Percentiles rank a stretch among this genome's conserved stretches.
phyloP scores from a whole-genome alignment of 1,284 basidiomycete genomes.

The Ceratobasidium sp. region DNA sequence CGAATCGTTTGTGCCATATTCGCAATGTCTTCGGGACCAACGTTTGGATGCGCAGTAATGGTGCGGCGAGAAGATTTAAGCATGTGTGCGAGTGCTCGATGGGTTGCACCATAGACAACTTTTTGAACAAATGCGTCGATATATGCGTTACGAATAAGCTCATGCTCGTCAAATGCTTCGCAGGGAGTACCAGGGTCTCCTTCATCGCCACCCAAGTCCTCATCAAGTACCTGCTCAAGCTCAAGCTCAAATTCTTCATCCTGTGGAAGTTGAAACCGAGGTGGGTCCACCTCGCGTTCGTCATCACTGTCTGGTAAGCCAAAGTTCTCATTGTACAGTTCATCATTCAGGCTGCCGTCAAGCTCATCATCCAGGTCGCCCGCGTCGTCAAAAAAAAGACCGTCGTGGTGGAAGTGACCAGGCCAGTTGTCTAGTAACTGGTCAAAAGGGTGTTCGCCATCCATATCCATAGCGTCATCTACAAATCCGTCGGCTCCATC shows the following conservation, averaged over 20 bases:
- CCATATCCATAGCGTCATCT: not conserved
- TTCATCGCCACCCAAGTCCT: not conserved
- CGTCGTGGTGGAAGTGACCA: not conserved
- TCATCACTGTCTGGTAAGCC: not conserved
- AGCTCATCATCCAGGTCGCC: not conserved
- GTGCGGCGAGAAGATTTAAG: not conserved
- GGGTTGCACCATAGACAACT: conserved; percentile 4
- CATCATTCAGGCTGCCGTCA: not conserved
- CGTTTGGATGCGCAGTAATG: conserved; percentile 11
- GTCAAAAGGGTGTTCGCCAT: conserved; percentile 3
- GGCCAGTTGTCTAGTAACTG: not conserved
- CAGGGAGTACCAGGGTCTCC: not conserved
- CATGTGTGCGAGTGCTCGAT: not conserved
- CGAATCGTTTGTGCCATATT: conserved; percentile 19
- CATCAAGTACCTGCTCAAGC: not conserved
- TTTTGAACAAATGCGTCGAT: conserved; percentile 16
- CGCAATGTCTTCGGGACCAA: not conserved
- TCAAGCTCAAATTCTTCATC: conserved; percentile 1
- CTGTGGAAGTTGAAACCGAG: conserved; percentile 2
- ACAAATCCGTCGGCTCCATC: not conserved
- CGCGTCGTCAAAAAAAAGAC: not conserved
- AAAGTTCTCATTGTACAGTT: conserved; percentile 2
- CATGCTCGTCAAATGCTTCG: not conserved
- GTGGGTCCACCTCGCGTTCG: not conserved
- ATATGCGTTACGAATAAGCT: conserved; percentile 22